A percentile compares a stretch with the other conserved stretches of the same genome.
Conservation (phyloP, 805 yeast species). For the Barnettozyma californica region DNA sequence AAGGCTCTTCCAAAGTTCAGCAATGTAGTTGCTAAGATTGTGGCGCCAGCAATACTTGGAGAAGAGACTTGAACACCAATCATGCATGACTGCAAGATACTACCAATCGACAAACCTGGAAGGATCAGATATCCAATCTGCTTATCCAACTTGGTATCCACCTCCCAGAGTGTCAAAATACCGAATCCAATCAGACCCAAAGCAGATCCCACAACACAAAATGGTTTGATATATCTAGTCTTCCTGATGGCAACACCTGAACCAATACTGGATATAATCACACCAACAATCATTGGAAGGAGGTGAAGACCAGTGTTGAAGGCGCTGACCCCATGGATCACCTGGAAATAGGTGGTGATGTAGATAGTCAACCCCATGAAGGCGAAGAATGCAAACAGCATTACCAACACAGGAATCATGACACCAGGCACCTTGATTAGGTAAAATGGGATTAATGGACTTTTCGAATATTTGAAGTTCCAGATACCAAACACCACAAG, state of each 20-base stretch:
- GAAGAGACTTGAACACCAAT: constrained; percentile 43
- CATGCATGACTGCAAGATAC: constrained; percentile 40
- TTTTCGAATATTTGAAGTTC: constrained; percentile 36
- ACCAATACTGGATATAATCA: constrained; percentile 24
- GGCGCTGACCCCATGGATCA: constrained; percentile 33
- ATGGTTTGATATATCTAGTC: constrained; percentile 37
- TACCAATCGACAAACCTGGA: constrained; percentile 44
- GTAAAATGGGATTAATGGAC: constrained; percentile 42
- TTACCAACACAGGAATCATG: constrained; percentile 19
- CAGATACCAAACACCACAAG: constrained; percentile 32
- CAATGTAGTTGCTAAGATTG: constrained; percentile 42
- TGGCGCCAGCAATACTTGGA: constrained; percentile 46
- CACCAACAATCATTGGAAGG: constrained; percentile 37
- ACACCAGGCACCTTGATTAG: constrained; percentile 35
- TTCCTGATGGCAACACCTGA: constrained; percentile 34
- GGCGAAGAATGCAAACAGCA: constrained; percentile 3
- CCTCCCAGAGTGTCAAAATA: constrained; percentile 34
- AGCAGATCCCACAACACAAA: constrained; percentile 31
- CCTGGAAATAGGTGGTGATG: constrained; percentile 39
- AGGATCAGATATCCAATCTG: constrained; percentile 43
- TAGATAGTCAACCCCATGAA: constrained; percentile 16
- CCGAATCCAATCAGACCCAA: constrained; percentile 42
- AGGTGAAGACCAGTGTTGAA: constrained; percentile 41
- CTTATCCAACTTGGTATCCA: constrained; percentile 30
- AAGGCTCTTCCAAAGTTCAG: constrained; percentile 39